Evolutionary conservation across 1,284 basidiomycete genomes (phyloP), one percentile per base, ranked within the genome.

Genomic region (Boletellus sp.): DNA sequence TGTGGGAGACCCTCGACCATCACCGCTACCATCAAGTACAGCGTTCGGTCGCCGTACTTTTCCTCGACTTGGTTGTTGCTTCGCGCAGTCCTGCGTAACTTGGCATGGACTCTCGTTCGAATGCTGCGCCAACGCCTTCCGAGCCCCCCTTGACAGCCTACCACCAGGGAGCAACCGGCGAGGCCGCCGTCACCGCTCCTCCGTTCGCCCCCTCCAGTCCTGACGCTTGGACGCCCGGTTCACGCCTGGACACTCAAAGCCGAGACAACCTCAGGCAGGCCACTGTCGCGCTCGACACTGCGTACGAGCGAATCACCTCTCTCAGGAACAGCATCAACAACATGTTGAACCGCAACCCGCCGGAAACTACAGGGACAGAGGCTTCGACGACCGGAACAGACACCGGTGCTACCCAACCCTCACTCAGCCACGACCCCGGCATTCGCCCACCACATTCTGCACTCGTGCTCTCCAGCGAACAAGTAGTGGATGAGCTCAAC

Each of bases 231-330:
- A 48, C 60, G 11, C 44, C 59, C 22, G 43, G 38, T n/a, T 37
- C 59, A 28, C 52, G 44, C 42, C 39, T 60, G 32, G 59, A 60
- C 43, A 48, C 54, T 26, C 61, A 65, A 49, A 65, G 64, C 47
- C 57, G 72, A 51, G 62, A 66, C 54, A 74, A 64, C 59, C 64
- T 80, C 26, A 73, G 75, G 30, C 70, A 75, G 50, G 76, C 80
- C 21, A 74, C 80, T 41, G 65, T 69, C 16, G 74, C 75, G 15
- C 65, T 83, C 33, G 75, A 80, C 47, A 73, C 74, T 32, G 79
- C 79, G 16, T 78, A 78, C 60, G 72, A 69, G 57, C 74, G 77
- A 35, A 74, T 82, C 56, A 73, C 73, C 46, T 74, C 77, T 61
- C 74, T 81, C 45, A 73, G 79, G 52, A 72, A 71, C 24, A 79